phyloP scores from a whole-genome alignment of 345 rosid genomes.

The Corchorus capsularis region DNA sequence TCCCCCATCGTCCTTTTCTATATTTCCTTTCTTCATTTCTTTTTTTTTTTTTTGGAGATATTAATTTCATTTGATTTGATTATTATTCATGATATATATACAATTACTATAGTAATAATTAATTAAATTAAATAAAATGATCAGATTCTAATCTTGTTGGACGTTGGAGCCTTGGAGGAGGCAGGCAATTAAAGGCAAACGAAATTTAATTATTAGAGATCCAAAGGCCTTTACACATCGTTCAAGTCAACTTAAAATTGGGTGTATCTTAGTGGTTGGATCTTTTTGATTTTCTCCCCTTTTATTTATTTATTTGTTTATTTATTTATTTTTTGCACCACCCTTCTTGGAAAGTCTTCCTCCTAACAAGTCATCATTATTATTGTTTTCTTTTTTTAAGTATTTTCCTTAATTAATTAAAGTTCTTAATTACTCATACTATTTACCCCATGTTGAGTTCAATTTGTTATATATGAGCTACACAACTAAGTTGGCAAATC shows the following conservation, averaged over 20 bases:
- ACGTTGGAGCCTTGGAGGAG: background rate
- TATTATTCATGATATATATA: too few species aligned
- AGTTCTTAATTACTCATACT: too few species aligned
- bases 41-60: background rate
- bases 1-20: background rate
- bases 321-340: background rate
- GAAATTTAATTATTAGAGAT: background rate
- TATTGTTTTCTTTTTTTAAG: background rate
- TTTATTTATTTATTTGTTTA: background rate
- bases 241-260: slow-evolving; percentile 10
- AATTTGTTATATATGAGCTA: too few species aligned
- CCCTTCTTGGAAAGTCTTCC: too few species aligned
- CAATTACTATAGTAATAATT: too few species aligned
- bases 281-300: background rate
- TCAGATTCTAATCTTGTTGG: background rate
- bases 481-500: too few species aligned
- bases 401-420: too few species aligned
- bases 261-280: slow-evolving; percentile 25
- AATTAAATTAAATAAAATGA: too few species aligned
- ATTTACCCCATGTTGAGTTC: too few species aligned
- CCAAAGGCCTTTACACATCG: background rate
- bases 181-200: background rate
- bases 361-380: slow-evolving; percentile 11
- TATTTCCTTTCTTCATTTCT: background rate
- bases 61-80: too few species aligned